These are phyloP conservation scores for Aspergillus saccharolyticus DNA, from an alignment of 495 filamentous ascomycete species.

Conservation along the genomic window DNA sequence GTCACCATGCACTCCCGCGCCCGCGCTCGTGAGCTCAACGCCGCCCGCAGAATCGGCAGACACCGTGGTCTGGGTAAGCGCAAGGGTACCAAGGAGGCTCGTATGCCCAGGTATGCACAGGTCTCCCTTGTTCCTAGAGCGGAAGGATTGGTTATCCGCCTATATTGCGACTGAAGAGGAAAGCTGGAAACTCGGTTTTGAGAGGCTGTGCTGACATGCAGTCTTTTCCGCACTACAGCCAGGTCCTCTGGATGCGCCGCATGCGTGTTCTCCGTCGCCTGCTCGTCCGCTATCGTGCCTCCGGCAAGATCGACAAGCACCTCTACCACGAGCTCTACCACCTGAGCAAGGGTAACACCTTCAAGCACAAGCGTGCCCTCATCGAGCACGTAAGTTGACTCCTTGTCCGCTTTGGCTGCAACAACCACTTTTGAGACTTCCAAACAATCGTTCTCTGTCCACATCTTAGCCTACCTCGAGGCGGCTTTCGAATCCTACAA, in stretches of 20 bases:
- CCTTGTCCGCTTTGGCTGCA: not conserved
- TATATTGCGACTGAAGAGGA: not conserved
- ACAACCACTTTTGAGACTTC: not conserved
- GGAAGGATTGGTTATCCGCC: not conserved
- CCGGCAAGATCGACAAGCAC: slow-evolving; percentile 99
- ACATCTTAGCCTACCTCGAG: not conserved
- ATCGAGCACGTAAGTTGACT: slow-evolving; percentile 90
- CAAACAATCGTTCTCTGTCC: not conserved
- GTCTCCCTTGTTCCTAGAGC: not conserved
- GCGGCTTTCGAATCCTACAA: not conserved
- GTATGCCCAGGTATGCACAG: slow-evolving; percentile 87
- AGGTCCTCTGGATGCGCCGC: slow-evolving; percentile 99
- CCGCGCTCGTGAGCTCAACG: slow-evolving; percentile 85
- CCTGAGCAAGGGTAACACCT: slow-evolving; percentile 99
- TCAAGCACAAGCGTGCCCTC: slow-evolving; percentile 99
- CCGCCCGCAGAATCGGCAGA: slow-evolving; percentile 84
- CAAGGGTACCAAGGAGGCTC: slow-evolving; percentile 99
- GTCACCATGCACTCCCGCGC: slow-evolving; percentile 99
- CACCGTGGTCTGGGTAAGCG: slow-evolving; percentile 99
- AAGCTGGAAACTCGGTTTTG: not conserved
- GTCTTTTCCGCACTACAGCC: slow-evolving; percentile 47
- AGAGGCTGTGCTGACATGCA: not conserved
- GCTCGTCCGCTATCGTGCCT: slow-evolving; percentile 97
- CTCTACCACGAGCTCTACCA: slow-evolving; percentile 99
- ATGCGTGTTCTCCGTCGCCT: slow-evolving; percentile 98